Conservation (phyloP, 202 grass and related monocot species). For the Panicum virgatum region DNA sequence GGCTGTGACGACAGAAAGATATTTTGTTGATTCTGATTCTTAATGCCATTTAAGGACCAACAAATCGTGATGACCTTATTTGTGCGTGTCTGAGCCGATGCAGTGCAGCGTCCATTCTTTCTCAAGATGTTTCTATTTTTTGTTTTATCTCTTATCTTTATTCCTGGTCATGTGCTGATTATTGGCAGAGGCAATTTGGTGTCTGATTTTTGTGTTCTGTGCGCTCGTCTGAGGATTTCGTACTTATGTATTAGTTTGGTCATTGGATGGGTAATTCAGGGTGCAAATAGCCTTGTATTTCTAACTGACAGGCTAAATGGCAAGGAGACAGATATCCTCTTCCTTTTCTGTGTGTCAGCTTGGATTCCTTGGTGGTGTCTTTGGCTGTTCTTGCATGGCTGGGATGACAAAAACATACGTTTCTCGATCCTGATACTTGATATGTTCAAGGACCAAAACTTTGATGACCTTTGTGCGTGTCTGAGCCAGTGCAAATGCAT, state of each 20-base stretch:
- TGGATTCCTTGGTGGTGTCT: neutral
- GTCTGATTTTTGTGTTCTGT: slow-evolving; percentile 3
- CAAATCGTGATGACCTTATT: slow-evolving; percentile 65
- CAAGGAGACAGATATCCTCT: neutral
- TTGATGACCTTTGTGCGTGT: slow-evolving; percentile 65
- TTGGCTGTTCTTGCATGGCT: slow-evolving; percentile 24
- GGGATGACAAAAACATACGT: slow-evolving; percentile 46
- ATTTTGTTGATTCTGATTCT: slow-evolving; percentile 50
- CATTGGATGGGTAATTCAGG: neutral
- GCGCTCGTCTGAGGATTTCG: neutral
- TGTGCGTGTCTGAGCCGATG: slow-evolving; percentile 79
- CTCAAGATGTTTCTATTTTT: neutral
- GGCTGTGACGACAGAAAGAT: slow-evolving; percentile 67
- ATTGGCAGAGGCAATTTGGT: neutral
- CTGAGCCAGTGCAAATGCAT: slow-evolving; percentile 38
- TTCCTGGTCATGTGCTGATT: slow-evolving; percentile 1
- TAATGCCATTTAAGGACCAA: slow-evolving; percentile 45
- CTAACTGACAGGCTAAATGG: neutral
- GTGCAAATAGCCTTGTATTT: slow-evolving; percentile 10
- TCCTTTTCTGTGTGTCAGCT: neutral
- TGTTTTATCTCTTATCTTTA: neutral
- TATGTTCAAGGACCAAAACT: slow-evolving; percentile 42
- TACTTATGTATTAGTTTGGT: neutral
- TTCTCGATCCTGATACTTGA: slow-evolving; percentile 65
- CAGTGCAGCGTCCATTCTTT: neutral